phyloP scores from a whole-genome alignment of 2,329 filamentous ascomycete species.

The Apiospora kogelbergensis region DNA sequence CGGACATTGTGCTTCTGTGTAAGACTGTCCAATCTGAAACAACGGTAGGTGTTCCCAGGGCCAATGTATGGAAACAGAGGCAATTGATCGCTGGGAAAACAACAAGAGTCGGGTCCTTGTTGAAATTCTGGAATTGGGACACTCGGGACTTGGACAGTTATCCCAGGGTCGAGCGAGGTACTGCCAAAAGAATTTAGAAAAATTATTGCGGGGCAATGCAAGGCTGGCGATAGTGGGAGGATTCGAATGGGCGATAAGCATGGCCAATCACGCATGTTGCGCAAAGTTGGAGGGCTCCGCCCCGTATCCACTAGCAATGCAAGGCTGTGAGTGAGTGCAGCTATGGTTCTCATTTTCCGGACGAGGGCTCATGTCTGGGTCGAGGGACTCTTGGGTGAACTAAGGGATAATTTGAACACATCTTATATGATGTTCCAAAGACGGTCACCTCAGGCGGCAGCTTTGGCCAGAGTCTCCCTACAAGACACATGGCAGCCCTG shows the following conservation, averaged over 20 bases:
- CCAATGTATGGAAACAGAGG: background rate
- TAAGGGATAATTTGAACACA: background rate
- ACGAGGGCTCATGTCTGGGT: background rate
- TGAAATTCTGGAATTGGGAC: background rate
- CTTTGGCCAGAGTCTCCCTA: background rate
- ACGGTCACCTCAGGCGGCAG: constrained; percentile 8
- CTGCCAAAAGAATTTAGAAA: constrained; percentile 6
- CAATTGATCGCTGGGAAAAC: background rate
- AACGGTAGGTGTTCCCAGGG: background rate
- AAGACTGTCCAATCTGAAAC: background rate
- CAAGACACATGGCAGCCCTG: background rate
- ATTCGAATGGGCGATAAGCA: background rate
- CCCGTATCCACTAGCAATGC: background rate
- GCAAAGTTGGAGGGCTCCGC: background rate
- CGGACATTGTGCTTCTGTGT: constrained; percentile 25
- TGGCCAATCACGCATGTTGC: background rate
- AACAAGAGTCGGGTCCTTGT: background rate
- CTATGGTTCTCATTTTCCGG: background rate
- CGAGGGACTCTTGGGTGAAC: background rate
- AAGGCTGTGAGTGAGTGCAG: constrained; percentile 6
- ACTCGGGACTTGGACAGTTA: background rate
- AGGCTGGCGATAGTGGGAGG: background rate
- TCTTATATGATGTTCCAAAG: constrained; percentile 10
- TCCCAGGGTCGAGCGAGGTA: background rate
- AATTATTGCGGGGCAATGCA: constrained; percentile 9